phyloP scores from a whole-genome alignment of 2,329 filamentous ascomycete genomes.

The Aureobasidium sp. region DNA sequence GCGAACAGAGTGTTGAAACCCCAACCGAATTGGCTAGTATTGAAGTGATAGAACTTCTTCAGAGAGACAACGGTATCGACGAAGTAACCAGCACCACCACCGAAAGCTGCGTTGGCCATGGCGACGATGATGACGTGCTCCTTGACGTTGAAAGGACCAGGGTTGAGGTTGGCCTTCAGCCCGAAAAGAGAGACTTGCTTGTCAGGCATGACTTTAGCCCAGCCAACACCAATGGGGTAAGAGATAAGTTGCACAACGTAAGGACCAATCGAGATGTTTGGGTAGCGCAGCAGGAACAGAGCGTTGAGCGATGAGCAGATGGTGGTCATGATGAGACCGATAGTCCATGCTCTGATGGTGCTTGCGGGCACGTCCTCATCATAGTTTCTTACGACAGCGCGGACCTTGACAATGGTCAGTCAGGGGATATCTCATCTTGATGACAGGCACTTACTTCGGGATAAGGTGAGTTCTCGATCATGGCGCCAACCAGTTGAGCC shows the following conservation, averaged over 20 bases:
- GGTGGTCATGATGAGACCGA: constrained; percentile 54
- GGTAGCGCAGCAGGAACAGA: constrained; percentile 84
- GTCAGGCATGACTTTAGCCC: constrained; percentile 36
- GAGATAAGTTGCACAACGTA: constrained; percentile 79
- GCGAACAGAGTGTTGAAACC: constrained; percentile 77
- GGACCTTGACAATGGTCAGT: constrained; percentile 22
- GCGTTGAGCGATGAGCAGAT: constrained; percentile 58
- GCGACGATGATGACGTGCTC: constrained; percentile 23
- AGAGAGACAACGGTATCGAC: constrained; percentile 22
- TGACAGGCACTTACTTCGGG: constrained; percentile 45
- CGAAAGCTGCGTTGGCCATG: constrained; percentile 47
- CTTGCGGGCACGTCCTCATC: constrained; percentile 58
- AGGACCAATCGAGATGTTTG: constrained; percentile 78
- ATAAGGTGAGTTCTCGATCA: constrained; percentile 60
- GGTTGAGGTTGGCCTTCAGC: constrained; percentile 42
- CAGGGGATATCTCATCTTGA: not conserved
- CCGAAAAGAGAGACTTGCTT: constrained; percentile 52
- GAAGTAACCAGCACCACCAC: constrained; percentile 25
- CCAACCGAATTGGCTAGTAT: constrained; percentile 50
- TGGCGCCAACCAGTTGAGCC: constrained; percentile 49
- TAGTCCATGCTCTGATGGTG: constrained; percentile 56
- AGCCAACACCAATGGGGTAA: constrained; percentile 71
- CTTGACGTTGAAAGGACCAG: constrained; percentile 41
- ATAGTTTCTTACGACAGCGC: constrained; percentile 56
- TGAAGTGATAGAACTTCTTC: constrained; percentile 70